phyloP scores from a whole-genome alignment of 169 alveolate genomes.

The Cyclospora cayetanensis region DNA sequence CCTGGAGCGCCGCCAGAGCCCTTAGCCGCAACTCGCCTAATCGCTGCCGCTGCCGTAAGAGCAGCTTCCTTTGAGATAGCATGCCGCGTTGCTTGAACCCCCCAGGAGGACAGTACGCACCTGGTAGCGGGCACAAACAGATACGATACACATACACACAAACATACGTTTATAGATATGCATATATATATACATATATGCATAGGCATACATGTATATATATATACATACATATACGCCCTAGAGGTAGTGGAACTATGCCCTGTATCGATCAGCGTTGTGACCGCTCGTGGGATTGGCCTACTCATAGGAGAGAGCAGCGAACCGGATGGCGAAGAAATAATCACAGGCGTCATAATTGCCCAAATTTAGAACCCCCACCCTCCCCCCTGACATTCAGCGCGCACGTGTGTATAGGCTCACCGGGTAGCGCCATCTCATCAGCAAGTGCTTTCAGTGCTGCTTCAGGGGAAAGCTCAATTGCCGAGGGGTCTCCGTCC shows the following conservation, averaged over 20 bases:
- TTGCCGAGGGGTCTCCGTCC: neutral
- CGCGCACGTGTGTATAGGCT: neutral
- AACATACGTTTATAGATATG: neutral
- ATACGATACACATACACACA: neutral
- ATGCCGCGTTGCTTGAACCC: neutral
- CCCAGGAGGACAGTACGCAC: neutral
- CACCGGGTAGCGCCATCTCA: neutral
- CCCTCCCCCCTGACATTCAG: too few relatives aligned
- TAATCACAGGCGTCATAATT: too few relatives aligned
- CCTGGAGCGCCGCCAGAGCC: conserved; percentile 12
- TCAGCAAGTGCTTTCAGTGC: neutral
- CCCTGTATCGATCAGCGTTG: too few relatives aligned
- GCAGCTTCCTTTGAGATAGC: neutral
- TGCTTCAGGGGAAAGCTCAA: neutral
- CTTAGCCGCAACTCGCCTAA: neutral
- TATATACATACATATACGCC: too few relatives aligned
- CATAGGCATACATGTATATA: neutral
- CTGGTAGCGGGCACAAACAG: neutral
- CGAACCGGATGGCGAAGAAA: too few relatives aligned
- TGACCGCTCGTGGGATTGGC: too few relatives aligned
- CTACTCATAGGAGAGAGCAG: too few relatives aligned
- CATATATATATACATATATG: neutral
- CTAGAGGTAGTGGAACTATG: too few relatives aligned
- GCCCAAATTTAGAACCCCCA: too few relatives aligned
- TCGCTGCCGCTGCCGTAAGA: neutral